Evolutionary conservation across 2,329 filamentous ascomycete genomes (phyloP), one percentile per base, ranked within the genome.

Genomic region (Fusarium domesticum): DNA sequence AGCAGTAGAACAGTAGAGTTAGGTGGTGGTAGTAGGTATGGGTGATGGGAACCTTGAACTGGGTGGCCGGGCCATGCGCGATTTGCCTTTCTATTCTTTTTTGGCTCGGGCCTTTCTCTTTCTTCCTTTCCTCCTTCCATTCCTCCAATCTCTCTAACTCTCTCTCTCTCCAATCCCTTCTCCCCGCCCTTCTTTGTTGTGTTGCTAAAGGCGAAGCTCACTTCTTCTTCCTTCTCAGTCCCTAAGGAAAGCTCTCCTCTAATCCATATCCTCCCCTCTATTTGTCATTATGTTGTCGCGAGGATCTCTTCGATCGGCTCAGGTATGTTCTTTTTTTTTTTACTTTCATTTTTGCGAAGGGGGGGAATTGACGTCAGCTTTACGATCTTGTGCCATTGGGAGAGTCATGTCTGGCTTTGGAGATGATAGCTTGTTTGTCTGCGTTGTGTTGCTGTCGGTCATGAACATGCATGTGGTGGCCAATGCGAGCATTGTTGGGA

Each of bases 201-300:
- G 23, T 28, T 28, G 23, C 23, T 28, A 8, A 28, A 28, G 23
- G 23, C 23, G 10, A n/a, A n/a, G n/a, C n/a, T n/a, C n/a, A n/a
- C n/a, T n/a, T n/a, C n/a, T n/a, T n/a, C n/a, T n/a, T n/a, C n/a
- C n/a, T n/a, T n/a, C n/a, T n/a, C n/a, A n/a, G n/a, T n/a, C n/a
- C n/a, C n/a, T n/a, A n/a, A 36, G 47, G 39, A 50, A 50, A 36
- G 42, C 47, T 57, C 50, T 51, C 54, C 43, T 36, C 47, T 56
- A 47, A n/a, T 53, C 42, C 43, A 28, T 39, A 48, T 42, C 45
- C 46, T 41, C 42, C 43, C 44, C 23, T 35, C 31, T 18, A 12
- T 33, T 35, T 48, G 50, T 49, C 65, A 76, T 61, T 54, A 82
- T 82, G 78, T 64, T 82, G 68, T 80, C 78, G 66, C 76, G 77